These are phyloP conservation scores for Podospora australis DNA, from an alignment of 495 filamentous ascomycete genomes.

Conservation along the genomic window DNA sequence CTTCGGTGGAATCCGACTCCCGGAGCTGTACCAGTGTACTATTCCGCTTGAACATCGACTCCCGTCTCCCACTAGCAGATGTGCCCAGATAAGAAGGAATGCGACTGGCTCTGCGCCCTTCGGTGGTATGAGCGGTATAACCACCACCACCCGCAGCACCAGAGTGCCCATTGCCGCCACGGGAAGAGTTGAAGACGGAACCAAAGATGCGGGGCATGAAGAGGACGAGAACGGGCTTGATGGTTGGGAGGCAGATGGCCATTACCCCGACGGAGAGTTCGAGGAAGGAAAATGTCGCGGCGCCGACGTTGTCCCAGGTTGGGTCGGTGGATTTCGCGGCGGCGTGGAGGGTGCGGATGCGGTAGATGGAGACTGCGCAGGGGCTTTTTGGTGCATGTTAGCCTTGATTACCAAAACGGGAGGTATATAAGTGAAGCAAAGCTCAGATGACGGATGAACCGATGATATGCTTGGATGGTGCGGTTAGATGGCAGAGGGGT, in stretches of 20 bases:
- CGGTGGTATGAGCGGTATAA: no score
- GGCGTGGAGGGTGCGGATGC: slow-evolving; percentile 35
- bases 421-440: no score
- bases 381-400: no score
- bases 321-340: slow-evolving; percentile 33
- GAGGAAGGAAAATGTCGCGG: slow-evolving; percentile 48
- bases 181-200: slow-evolving; percentile 3
- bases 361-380: slow-evolving; percentile 26
- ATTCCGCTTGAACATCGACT: background rate
- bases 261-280: slow-evolving; percentile 51
- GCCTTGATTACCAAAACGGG: no score
- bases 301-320: slow-evolving; percentile 41
- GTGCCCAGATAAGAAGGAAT: background rate
- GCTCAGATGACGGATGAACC: no score
- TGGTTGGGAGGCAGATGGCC: slow-evolving; percentile 46
- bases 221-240: slow-evolving; percentile 33
- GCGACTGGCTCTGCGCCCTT: slow-evolving; percentile 1
- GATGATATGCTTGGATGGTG: no score
- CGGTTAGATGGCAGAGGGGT: no score
- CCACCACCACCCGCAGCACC: background rate
- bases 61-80: background rate
- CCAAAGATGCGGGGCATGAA: slow-evolving; percentile 18
- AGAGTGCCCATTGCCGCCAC: background rate
- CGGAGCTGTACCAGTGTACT: no score
- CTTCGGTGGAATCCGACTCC: slow-evolving; percentile 8